Conservation (phyloP, 495 filamentous ascomycete species). For the Aspergillus cavernicola region DNA sequence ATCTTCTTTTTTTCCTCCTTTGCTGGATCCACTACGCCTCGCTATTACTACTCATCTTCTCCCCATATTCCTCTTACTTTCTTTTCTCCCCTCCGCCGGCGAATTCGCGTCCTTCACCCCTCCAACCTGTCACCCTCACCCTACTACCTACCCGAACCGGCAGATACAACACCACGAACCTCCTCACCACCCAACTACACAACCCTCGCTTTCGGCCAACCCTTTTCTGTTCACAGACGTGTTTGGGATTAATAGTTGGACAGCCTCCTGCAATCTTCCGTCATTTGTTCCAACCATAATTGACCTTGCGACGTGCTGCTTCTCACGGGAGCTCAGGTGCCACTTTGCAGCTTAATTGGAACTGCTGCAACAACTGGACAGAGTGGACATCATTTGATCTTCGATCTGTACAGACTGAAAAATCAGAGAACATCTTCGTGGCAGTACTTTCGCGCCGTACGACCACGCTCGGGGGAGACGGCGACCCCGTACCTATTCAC, state of each 20-base stretch:
- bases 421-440: slow-evolving; percentile 22
- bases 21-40: slow-evolving; percentile 20
- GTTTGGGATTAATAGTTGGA: too few relatives aligned
- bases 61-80: slow-evolving; percentile 18
- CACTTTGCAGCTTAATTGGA: slow-evolving; percentile 21
- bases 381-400: slow-evolving; percentile 16
- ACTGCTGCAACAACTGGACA: slow-evolving; percentile 14
- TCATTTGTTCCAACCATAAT: background rate
- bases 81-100: slow-evolving; percentile 11
- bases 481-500: slow-evolving; percentile 52
- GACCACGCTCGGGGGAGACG: slow-evolving; percentile 51
- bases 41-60: slow-evolving; percentile 20
- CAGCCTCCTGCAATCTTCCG: too few relatives aligned
- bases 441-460: slow-evolving; percentile 42
- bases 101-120: slow-evolving; percentile 10
- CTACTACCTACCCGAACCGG: slow-evolving; percentile 8
- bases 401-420: slow-evolving; percentile 9
- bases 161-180: slow-evolving; percentile 3
- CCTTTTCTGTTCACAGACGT: slow-evolving; percentile 7
- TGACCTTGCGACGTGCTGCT: slow-evolving; percentile 11
- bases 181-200: slow-evolving; percentile 2
- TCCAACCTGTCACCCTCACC: background rate
- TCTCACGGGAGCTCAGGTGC: slow-evolving; percentile 18
- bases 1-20: slow-evolving; percentile 22
- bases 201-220: slow-evolving; percentile 12